Evolutionary conservation across 2,329 filamentous ascomycete genomes (phyloP).

Genomic region (Alternaria alternata): DNA sequence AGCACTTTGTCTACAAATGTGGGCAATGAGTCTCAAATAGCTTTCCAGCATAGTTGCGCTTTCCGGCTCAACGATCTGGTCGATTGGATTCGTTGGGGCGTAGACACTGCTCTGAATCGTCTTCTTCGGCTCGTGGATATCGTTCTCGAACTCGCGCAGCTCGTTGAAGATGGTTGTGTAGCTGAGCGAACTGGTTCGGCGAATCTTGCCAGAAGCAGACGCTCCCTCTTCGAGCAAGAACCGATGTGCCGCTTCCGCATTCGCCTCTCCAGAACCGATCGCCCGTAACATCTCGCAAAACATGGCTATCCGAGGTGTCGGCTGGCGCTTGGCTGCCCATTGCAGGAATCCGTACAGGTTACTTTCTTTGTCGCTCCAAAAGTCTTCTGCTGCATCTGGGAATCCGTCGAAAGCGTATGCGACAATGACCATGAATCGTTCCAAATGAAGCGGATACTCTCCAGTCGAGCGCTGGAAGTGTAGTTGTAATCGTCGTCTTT

Average conservation of each 20-base stretch:
- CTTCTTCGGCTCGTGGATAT: conserved; percentile 75
- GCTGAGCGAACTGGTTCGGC: conserved; percentile 83
- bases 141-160: conserved; percentile 81
- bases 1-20: conserved; percentile 78
- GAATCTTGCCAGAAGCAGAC: conserved; percentile 76
- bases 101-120: conserved; percentile 68
- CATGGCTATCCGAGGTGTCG: conserved; percentile 92
- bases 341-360: conserved; percentile 94
- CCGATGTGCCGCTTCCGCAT: conserved; percentile 83
- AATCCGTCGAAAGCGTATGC: conserved; percentile 89
- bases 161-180: conserved; percentile 95
- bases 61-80: conserved; percentile 82
- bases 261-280: conserved; percentile 82
- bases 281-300: conserved; percentile 97
- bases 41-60: conserved; percentile 96
- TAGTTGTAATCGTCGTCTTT: conserved; percentile 63
- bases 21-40: conserved; percentile 86
- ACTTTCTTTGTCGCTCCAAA: conserved; percentile 92
- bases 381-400: conserved; percentile 82
- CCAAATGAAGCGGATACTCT: conserved; percentile 67
- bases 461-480: conserved; percentile 61
- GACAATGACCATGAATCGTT: conserved; percentile 90
- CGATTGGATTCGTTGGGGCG: conserved; percentile 46
- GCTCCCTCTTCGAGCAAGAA: conserved; percentile 86
- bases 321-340: conserved; percentile 94